Evolutionary conservation across 1,139 yeast genomes (phyloP).

Genomic region (Lodderomyces oxycetoniae): DNA sequence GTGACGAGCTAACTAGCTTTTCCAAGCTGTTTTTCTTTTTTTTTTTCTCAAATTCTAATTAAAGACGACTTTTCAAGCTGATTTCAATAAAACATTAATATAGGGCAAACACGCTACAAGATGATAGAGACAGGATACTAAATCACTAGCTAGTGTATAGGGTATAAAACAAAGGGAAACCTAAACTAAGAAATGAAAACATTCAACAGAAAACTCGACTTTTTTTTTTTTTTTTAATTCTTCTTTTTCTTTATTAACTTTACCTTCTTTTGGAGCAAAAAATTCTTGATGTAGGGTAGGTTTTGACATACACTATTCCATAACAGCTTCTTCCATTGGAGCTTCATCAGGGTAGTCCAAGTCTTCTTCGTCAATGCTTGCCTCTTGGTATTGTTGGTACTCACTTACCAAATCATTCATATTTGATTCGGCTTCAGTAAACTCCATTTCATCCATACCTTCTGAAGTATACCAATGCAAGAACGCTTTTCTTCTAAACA

Average conservation of each 20-base stretch:
- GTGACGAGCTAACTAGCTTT: too few relatives aligned
- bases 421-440: constrained; percentile 80
- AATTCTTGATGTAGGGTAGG: background rate
- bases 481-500: constrained; percentile 93
- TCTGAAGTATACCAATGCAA: constrained; percentile 93
- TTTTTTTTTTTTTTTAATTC: too few relatives aligned
- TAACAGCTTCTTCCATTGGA: constrained; percentile 48
- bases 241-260: background rate
- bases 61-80: too few relatives aligned
- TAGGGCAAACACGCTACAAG: too few relatives aligned
- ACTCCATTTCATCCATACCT: constrained; percentile 95
- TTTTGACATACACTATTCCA: constrained; percentile 31
- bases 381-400: constrained; percentile 90
- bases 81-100: too few relatives aligned
- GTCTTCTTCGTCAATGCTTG: constrained; percentile 64
- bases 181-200: too few relatives aligned
- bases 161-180: too few relatives aligned
- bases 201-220: background rate
- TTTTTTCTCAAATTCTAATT: too few relatives aligned
- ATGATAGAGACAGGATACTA: too few relatives aligned
- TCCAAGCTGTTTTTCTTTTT: too few relatives aligned
- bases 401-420: constrained; percentile 85
- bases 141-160: too few relatives aligned
- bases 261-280: background rate
- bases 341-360: constrained; percentile 64